Base-by-base conservation (phyloP, 2,329 filamentous ascomycete genomes). In the Diaporthe caulivora region DNA sequence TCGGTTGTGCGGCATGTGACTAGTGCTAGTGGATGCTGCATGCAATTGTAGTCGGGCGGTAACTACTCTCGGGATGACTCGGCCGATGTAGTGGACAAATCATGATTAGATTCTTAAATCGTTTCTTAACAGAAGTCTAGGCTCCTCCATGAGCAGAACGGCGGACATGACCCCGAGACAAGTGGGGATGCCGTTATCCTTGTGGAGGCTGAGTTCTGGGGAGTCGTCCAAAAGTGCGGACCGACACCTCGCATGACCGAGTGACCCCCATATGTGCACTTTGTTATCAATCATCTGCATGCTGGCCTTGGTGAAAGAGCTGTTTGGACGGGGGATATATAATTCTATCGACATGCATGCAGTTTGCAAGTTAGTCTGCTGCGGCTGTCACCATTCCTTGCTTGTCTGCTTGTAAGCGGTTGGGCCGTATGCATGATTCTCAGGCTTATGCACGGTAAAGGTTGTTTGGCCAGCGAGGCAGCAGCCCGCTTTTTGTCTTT, bases 201-300 rank as follows among this genome's bases (percentile, higher is more conserved):
- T 49, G 8, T 10, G 26, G 26, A 37, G n/a, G n/a, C n/a, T 67
- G 47, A 34, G 15, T 18, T 53, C 31, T 29, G 62, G 7, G 0
- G 31, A 37, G n/a, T 26, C 37, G 31, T 13, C 31, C n/a, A 37
- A 53, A 67, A 53, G 31, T 40, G 44, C 31, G 8, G 29, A 40
- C 47, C 62, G 62, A 67, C 47, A 31, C 29, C 62, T 67, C 51
- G 62, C 62, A 67, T 49, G 31, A 29, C 42, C 44, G 3, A 24
- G 29, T 1, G 17, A 21, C n/a, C 31, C 62, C 31, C 31, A 53
- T 29, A 40, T 53, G 62, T 67, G 62, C 47, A 67, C 47, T 67
- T 67, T 67, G 62, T 29, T 67, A 53, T 67, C 62, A 51, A 53
- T 67, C 62, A 18, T n/a, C 18, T 53, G 44, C 62, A 51, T 24